phyloP scores from a whole-genome alignment of 2,329 filamentous ascomycete species.

The Beauveria medogensis region DNA sequence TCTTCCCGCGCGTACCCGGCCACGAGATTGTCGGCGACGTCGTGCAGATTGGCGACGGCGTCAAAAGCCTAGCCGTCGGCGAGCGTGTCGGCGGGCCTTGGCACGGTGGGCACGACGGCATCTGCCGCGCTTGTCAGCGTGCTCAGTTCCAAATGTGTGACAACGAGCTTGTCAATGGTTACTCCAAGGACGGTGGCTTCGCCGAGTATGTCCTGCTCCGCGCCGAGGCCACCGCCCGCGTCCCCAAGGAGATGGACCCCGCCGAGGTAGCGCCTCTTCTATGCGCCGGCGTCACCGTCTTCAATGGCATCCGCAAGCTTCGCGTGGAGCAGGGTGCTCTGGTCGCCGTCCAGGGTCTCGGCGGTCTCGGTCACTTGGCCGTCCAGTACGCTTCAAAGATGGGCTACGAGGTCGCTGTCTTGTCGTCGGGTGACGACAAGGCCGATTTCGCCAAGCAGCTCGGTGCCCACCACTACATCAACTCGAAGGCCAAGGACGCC shows the following conservation, averaged over 20 bases:
- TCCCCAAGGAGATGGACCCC: constrained; percentile 45
- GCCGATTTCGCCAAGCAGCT: constrained; percentile 51
- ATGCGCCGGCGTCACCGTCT: constrained; percentile 58
- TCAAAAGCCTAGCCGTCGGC: constrained; percentile 52
- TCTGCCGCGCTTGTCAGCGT: constrained; percentile 51
- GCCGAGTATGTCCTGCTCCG: constrained; percentile 55
- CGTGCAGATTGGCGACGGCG: constrained; percentile 48
- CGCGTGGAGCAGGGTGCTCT: constrained; percentile 42
- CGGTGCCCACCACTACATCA: constrained; percentile 37
- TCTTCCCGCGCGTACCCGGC: constrained; percentile 56
- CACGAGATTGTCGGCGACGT: constrained; percentile 66
- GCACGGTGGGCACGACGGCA: constrained; percentile 56
- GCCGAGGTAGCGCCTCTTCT: constrained; percentile 51
- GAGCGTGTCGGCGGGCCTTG: constrained; percentile 61
- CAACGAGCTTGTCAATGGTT: constrained; percentile 51
- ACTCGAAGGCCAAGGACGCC: constrained; percentile 44
- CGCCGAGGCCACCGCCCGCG: constrained; percentile 49
- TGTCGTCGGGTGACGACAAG: constrained; percentile 60
- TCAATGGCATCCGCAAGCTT: constrained; percentile 50
- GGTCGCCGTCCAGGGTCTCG: constrained; percentile 58
- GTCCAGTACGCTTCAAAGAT: constrained; percentile 69
- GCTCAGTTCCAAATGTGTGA: constrained; percentile 58
- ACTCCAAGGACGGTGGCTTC: constrained; percentile 58
- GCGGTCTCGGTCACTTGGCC: constrained; percentile 69
- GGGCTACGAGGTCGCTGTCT: constrained; percentile 64